A percentile compares a stretch with the other conserved stretches of the same genome.
Evolutionary conservation across 148 eudicot species (phyloP).

Genomic region (Vaccinium vitisidaea): DNA sequence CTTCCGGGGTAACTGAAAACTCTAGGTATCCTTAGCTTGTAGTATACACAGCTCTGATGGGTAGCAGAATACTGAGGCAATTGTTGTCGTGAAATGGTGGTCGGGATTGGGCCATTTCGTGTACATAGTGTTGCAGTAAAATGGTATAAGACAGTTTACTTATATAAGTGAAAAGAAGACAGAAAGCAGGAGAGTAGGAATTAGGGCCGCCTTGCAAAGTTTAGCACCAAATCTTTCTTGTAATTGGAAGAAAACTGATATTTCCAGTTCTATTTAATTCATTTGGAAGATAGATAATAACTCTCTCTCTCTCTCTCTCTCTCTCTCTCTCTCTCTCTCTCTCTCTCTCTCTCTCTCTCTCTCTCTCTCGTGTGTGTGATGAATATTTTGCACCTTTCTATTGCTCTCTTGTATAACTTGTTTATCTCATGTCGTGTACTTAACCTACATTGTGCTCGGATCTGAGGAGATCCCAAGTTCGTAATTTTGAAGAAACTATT

Average conservation of each 20-base stretch:
- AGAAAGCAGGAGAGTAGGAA: slow-evolving; percentile 5
- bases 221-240: slow-evolving; percentile 8
- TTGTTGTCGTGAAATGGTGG: slow-evolving; percentile 8
- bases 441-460: background rate
- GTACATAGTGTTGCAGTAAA: slow-evolving; percentile 17
- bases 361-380: too few species aligned
- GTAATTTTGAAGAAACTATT: background rate
- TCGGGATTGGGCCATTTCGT: background rate
- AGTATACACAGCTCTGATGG: background rate
- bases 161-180: background rate
- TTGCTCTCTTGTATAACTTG: background rate
- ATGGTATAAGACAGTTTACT: background rate
- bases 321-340: background rate
- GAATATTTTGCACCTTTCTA: background rate
- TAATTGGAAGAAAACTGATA: slow-evolving; percentile 4
- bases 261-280: background rate
- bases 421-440: background rate
- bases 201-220: slow-evolving; percentile 9
- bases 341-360: slow-evolving; percentile 14
- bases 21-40: background rate
- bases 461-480: background rate
- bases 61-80: background rate
- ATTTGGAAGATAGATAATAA: background rate
- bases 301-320: slow-evolving; percentile 12
- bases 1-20: background rate